Evolutionary conservation across 108 stramenopile species (phyloP).

Genomic region (Mediolabrus comicus): DNA sequence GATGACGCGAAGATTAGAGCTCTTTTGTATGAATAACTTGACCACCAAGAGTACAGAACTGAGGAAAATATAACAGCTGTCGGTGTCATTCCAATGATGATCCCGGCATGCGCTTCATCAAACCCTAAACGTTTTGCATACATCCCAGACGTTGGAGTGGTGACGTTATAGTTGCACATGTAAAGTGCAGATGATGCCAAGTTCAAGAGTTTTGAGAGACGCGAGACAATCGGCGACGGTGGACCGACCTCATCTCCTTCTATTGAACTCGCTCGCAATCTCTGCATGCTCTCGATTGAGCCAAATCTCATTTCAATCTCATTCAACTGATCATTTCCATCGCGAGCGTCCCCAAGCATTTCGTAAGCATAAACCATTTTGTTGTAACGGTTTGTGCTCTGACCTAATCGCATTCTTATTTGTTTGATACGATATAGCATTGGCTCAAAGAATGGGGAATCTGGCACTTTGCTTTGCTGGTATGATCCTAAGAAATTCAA

Average conservation of each 20-base stretch:
- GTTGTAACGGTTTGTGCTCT: conserved; percentile 18
- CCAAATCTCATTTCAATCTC: conserved; percentile 3
- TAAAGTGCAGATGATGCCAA: conserved; percentile 83
- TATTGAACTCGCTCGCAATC: conserved; percentile 9
- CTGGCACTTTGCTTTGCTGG: neutral
- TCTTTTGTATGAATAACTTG: conserved; percentile 78
- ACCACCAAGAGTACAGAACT: conserved; percentile 83
- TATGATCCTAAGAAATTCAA: neutral
- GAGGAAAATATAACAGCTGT: conserved; percentile 82
- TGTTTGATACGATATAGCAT: conserved; percentile 27
- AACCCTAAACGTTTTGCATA: conserved; percentile 83
- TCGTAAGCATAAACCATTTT: conserved; percentile 41
- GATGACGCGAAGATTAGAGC: conserved; percentile 82
- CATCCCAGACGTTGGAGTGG: conserved; percentile 81
- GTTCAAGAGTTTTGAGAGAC: conserved; percentile 72
- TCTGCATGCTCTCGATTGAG: neutral
- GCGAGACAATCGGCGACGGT: conserved; percentile 11
- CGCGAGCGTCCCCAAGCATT: conserved; percentile 23
- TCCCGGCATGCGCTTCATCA: conserved; percentile 63
- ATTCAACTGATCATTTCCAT: conserved; percentile 22
- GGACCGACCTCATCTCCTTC: conserved; percentile 5
- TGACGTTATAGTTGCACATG: conserved; percentile 95
- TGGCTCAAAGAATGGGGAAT: conserved; percentile 31
- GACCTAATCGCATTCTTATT: conserved; percentile 13
- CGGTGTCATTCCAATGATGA: conserved; percentile 93